Evolutionary conservation across 106 monocot species (phyloP), one percentile per base, ranked within the genome.

Genomic region (Platanthera guangdongensis): DNA sequence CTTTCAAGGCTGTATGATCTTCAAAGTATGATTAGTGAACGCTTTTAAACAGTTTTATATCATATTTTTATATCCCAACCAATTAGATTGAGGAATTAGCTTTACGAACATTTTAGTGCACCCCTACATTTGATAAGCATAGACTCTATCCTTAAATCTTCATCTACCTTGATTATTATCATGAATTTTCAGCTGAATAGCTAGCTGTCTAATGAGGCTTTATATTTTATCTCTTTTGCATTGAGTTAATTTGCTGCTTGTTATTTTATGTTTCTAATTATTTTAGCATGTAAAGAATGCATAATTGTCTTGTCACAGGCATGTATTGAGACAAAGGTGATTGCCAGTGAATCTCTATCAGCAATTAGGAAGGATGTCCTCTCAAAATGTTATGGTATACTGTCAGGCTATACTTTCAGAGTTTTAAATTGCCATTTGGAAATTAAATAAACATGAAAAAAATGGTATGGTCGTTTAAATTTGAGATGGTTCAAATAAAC

Each of bases 321-420:
- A 57, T 99, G 94, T 78, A 92, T 99, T 70, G 97, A 94, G 57
- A 7, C 94, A 65, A 99, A 92, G 89, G 94, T 99, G 78, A 87
- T 99, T 85, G 94, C 97, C 47, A 99, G 97, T 75, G 97, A 99
- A 83, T 73, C 89, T 18, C 68, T 99, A 71, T 94, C 97, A 76
- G 97, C 97, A 39, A 88, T 94, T 62, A 94, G 97, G 83, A 99
- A 99, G 79, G 97, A 94, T 85, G 97, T 99, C 78, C 79, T 91
- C 14, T 81, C 94, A 76, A 99, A 99, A 88, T 99, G 97, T 76
- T 99, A 99, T 82, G 97, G 96, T 96, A 84, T 70, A 83, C 16
- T 53, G 25, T 22, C 39, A 15, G 54, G 7, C 75, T 49, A 47
- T 74, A 50, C 12, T 9, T n/a, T 59, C 22, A 57, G 12, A 8